phyloP scores from a whole-genome alignment of 1,284 basidiomycete genomes.

The Microbotryomycetes sp. region DNA sequence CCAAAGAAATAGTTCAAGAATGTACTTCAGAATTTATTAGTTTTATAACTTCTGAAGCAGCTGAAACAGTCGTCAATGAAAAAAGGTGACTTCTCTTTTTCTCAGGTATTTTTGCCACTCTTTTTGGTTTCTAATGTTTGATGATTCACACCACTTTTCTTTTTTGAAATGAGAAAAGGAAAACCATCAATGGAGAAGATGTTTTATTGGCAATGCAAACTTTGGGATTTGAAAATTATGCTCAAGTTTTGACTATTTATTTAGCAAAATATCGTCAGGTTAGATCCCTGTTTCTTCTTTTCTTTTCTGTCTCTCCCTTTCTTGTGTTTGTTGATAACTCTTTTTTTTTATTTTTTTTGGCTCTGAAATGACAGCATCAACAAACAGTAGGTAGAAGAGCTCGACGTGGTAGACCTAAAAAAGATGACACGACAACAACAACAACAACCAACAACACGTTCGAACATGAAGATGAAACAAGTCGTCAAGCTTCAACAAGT shows the following conservation, averaged over 20 bases:
- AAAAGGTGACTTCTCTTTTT: conserved; percentile 32
- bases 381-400: conserved; percentile 25
- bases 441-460: neutral
- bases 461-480: neutral
- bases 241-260: conserved; percentile 80
- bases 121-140: too few relatives aligned
- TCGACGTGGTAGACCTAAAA: neutral
- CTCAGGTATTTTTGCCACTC: too few relatives aligned
- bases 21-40: conserved; percentile 44
- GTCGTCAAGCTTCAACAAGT: too few relatives aligned
- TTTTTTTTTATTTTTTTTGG: too few relatives aligned
- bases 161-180: too few relatives aligned
- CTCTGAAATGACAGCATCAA: conserved; percentile 15
- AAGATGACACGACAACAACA: neutral
- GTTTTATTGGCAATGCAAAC: conserved; percentile 80
- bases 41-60: conserved; percentile 45
- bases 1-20: conserved; percentile 45
- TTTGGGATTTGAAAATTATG: conserved; percentile 89
- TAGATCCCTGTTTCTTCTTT: conserved; percentile 35
- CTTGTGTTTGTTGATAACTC: neutral
- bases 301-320: too few relatives aligned
- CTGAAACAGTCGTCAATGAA: conserved; percentile 43
- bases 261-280: conserved; percentile 81
- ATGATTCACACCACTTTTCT: too few relatives aligned
- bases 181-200: conserved; percentile 74